Conservation (phyloP, 371 early-diverging fungal genomes). For the Mortierella sp. region DNA sequence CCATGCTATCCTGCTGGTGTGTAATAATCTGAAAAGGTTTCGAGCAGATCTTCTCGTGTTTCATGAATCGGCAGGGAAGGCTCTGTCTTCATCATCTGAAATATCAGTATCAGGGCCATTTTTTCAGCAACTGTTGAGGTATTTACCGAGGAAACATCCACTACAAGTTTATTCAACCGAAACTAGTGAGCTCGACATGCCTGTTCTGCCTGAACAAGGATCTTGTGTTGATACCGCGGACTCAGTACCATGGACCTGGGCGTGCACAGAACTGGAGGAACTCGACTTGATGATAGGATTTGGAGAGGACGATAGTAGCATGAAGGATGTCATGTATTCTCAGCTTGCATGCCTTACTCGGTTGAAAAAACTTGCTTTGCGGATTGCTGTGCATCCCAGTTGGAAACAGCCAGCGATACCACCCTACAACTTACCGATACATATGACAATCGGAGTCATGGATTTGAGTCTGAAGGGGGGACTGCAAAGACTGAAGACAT, state of each 20-base stretch:
- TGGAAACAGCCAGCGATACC: too few relatives aligned
- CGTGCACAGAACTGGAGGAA: constrained; percentile 21
- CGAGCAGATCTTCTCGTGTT: constrained; percentile 1
- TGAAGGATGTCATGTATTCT: neutral
- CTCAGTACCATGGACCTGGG: constrained; percentile 17
- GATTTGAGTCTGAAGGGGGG: constrained; percentile 7
- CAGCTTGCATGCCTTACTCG: constrained; percentile 12
- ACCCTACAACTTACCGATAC: too few relatives aligned
- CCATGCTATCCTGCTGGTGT: constrained; percentile 13
- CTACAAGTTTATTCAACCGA: neutral
- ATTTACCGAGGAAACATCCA: neutral
- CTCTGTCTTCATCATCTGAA: too few relatives aligned
- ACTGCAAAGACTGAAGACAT: neutral
- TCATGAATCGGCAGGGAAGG: neutral
- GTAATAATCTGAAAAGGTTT: constrained; percentile 7
- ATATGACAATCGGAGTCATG: neutral
- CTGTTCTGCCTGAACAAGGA: neutral
- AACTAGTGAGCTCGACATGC: too few relatives aligned
- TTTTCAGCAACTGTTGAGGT: neutral
- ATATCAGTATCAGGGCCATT: neutral
- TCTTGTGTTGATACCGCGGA: neutral
- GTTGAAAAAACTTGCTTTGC: neutral
- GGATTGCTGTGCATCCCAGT: too few relatives aligned
- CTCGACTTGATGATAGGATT: constrained; percentile 13
- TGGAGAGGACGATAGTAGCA: neutral